Evolutionary conservation across 108 stramenopile species (phyloP).

Genomic region (Nitzschia palea): DNA sequence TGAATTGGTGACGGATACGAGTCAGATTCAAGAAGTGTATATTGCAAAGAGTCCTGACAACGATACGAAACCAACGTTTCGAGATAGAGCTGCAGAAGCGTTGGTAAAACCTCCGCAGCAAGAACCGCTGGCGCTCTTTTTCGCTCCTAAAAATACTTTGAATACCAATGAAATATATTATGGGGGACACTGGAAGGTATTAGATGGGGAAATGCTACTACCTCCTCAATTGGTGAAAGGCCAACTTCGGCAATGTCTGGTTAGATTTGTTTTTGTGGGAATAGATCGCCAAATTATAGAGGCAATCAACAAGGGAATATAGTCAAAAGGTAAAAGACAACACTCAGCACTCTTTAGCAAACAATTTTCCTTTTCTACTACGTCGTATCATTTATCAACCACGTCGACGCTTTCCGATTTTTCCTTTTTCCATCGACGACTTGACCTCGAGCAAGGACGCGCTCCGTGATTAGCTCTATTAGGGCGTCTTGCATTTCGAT

Average conservation of each 20-base stretch:
- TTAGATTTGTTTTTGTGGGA: constrained; percentile 14
- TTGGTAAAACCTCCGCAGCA: constrained; percentile 15
- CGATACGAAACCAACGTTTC: constrained; percentile 4
- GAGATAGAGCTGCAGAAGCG: constrained; percentile 24
- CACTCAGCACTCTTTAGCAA: neutral
- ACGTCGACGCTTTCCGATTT: constrained; percentile 43
- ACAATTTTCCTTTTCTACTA: neutral
- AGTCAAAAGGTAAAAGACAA: neutral
- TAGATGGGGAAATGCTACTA: constrained; percentile 22
- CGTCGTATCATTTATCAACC: neutral
- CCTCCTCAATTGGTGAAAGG: constrained; percentile 24
- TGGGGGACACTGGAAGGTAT: constrained; percentile 25
- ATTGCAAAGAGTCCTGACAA: constrained; percentile 14
- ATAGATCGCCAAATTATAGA: constrained; percentile 5
- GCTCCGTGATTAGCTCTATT: constrained; percentile 72
- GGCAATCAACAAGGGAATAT: constrained; percentile 14
- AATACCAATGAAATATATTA: constrained; percentile 11
- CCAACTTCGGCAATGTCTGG: constrained; percentile 17
- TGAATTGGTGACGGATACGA: constrained; percentile 14
- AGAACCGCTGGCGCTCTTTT: constrained; percentile 24
- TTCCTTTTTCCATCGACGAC: constrained; percentile 54
- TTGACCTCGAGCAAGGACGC: constrained; percentile 61
- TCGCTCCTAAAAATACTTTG: constrained; percentile 7
- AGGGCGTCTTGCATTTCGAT: constrained; percentile 64
- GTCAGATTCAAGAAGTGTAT: constrained; percentile 27